Evolutionary conservation across 306 rosid genomes (phyloP), one percentile per base, ranked within the genome.

Genomic region (Prunus salicina): DNA sequence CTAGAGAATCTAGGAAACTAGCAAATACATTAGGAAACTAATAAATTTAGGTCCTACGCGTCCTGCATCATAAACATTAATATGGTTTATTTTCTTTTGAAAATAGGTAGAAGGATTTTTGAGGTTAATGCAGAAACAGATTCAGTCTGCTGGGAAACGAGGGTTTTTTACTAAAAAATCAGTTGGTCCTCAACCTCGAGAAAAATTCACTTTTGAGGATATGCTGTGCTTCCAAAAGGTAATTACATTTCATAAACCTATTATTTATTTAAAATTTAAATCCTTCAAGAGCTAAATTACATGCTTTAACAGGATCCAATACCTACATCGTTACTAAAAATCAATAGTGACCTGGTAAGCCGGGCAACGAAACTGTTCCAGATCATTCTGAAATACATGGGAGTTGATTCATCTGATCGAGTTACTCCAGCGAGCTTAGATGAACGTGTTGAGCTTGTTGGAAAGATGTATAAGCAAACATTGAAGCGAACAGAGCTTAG

Each of bases 201-300:
- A 92, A 49, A 96, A 74, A 64, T 88, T 85, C 81, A 91, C 96
- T 63, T 96, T 96, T 72, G 99, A 92, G 81, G 98, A 96, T 73
- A 96, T 96, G 99, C 67, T 96, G 67, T 89, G 96, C 86, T 96
- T 92, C 80, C 99, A 96, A 84, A 96, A 92, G 98, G 99, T 96
- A 65, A 69, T 25, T 43, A 46, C 50, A 32, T 14, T 64, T 83
- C 58, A 63, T 50, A 46, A 64, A 12, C 55, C 43, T 20, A 38
- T 46, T 19, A 56, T 41, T 32, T 64, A 19, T 38, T 7, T 32
- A 4, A 14, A n/a, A 24, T 22, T 8, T 13, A 28, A 71, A 67
- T 70, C 43, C 64, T 30, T 72, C 38, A 61, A 74, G 74, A 64
- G 43, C 76, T 80, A 68, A 73, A 65, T 34, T 51, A 45, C 56